These are phyloP conservation scores for Aspergillus cristatus DNA, from an alignment of 495 filamentous ascomycete genomes.

Conservation along the genomic window DNA sequence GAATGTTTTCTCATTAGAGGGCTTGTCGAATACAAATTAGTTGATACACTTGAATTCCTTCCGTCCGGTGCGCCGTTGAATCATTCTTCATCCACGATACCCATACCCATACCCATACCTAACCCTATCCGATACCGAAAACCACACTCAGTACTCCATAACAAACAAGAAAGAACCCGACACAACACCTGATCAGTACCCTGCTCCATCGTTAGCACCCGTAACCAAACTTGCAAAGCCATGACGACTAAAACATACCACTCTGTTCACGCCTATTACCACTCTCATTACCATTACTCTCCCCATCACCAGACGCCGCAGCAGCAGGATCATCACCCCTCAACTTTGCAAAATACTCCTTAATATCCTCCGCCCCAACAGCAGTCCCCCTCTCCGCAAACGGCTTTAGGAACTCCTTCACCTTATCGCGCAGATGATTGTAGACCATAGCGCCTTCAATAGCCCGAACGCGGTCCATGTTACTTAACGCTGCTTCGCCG, in stretches of 20 bases:
- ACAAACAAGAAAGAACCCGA: no score
- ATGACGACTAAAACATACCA: constrained; percentile 15
- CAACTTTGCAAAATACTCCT: constrained; percentile 87
- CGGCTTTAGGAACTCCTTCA: constrained; percentile 83
- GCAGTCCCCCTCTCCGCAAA: constrained; percentile 84
- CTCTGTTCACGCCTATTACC: constrained; percentile 26
- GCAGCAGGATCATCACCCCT: constrained; percentile 66
- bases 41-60: no score
- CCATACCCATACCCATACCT: no score
- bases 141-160: no score
- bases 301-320: constrained; percentile 11
- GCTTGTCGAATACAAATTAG: no score
- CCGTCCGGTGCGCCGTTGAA: no score
- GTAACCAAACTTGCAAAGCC: background rate
- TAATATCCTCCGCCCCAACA: constrained; percentile 90
- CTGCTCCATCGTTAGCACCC: constrained; percentile 5
- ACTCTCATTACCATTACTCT: constrained; percentile 9
- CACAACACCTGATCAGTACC: constrained; percentile 11
- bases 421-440: constrained; percentile 86
- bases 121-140: no score
- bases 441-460: constrained; percentile 98
- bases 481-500: constrained; percentile 81
- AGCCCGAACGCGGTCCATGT: constrained; percentile 81
- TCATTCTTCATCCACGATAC: no score
- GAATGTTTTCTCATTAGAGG: no score